Percentiles rank a stretch among this genome's conserved stretches.
Conservation (phyloP, 345 rosid genomes). For the Cochlearia excelsa region DNA sequence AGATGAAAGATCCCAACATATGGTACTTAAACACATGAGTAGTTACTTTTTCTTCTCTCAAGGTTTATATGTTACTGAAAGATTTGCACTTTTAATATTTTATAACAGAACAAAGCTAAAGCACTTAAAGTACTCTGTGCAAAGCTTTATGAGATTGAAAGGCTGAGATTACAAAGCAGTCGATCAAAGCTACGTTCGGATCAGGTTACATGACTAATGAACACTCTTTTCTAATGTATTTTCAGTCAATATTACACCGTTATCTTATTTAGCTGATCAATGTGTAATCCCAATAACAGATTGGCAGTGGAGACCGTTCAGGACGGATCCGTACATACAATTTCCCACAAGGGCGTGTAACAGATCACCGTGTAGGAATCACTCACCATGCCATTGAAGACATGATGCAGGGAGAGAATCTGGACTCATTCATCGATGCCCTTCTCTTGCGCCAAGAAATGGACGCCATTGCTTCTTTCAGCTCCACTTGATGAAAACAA, state of each 20-base stretch:
- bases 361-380: slow-evolving; percentile 87
- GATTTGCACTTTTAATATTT: neutral
- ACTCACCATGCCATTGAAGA: slow-evolving; percentile 74
- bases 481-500: slow-evolving; percentile 39
- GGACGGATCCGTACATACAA: slow-evolving; percentile 92
- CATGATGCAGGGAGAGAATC: slow-evolving; percentile 76
- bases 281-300: slow-evolving; percentile 44
- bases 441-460: slow-evolving; percentile 89
- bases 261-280: slow-evolving; percentile 10
- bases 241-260: slow-evolving; percentile 16
- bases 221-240: neutral
- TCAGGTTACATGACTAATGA: slow-evolving; percentile 49
- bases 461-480: slow-evolving; percentile 88
- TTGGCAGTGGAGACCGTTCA: slow-evolving; percentile 89
- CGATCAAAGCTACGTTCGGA: slow-evolving; percentile 81
- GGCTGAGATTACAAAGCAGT: slow-evolving; percentile 62
- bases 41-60: slow-evolving; percentile 1
- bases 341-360: slow-evolving; percentile 88
- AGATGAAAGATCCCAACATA: slow-evolving; percentile 96
- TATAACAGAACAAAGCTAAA: slow-evolving; percentile 74
- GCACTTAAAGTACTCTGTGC: slow-evolving; percentile 90
- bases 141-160: slow-evolving; percentile 88
- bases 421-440: slow-evolving; percentile 78
- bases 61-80: neutral
- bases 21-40: slow-evolving; percentile 47